phyloP scores from a whole-genome alignment of 1,284 basidiomycete genomes.

The Rhodotorula sp. region DNA sequence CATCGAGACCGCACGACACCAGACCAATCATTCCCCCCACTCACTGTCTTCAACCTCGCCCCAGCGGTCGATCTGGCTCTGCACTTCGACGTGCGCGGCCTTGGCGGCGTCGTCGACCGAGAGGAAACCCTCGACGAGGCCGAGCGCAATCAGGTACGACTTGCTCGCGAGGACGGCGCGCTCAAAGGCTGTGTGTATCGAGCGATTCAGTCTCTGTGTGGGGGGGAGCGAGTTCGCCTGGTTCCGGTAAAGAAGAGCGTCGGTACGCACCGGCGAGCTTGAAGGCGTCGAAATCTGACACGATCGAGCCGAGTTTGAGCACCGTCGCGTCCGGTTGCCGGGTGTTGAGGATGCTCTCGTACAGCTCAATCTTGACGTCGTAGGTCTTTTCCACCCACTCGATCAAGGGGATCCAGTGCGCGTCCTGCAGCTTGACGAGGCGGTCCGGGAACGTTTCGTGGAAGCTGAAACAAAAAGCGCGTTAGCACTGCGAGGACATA shows the following conservation, averaged over 20 bases:
- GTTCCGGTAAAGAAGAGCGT: too few species aligned
- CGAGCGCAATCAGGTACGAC: slow-evolving; percentile 84
- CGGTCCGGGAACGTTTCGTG: slow-evolving; percentile 72
- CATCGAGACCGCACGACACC: too few species aligned
- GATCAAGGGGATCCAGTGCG: slow-evolving; percentile 86
- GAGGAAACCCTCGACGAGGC: slow-evolving; percentile 72
- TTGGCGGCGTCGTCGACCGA: slow-evolving; percentile 80
- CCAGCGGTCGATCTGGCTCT: slow-evolving; percentile 93
- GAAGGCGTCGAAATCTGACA: slow-evolving; percentile 72
- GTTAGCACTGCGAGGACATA: not conserved
- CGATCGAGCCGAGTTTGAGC: slow-evolving; percentile 59
- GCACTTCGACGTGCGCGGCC: slow-evolving; percentile 88
- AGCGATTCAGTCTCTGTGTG: not conserved
- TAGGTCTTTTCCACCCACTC: slow-evolving; percentile 72
- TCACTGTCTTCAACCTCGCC: slow-evolving; percentile 98
- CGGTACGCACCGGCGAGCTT: slow-evolving; percentile 73
- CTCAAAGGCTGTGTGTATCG: slow-evolving; percentile 70
- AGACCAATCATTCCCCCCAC: slow-evolving; percentile 48
- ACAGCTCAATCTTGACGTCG: slow-evolving; percentile 65
- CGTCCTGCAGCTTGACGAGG: slow-evolving; percentile 75
- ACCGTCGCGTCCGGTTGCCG: slow-evolving; percentile 69
- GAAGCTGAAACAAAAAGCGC: slow-evolving; percentile 60
- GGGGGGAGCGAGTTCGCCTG: too few species aligned
- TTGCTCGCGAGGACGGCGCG: slow-evolving; percentile 87
- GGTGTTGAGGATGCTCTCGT: slow-evolving; percentile 66